These are phyloP conservation scores for Coemansia sp. DNA, from an alignment of 371 early-diverging fungal genomes.

Conservation along the genomic window DNA sequence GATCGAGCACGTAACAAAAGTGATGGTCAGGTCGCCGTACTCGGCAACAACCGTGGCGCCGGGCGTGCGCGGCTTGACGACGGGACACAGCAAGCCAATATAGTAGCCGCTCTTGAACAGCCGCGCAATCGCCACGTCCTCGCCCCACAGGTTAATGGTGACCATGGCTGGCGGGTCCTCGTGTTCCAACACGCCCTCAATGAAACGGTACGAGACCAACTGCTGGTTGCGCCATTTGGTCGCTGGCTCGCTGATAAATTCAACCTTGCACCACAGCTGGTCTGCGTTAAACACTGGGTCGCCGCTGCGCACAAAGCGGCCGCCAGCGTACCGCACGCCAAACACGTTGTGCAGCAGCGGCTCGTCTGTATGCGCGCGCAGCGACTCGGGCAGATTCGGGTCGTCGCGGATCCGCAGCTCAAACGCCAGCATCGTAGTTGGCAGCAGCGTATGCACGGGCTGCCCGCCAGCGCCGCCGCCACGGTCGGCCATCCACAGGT, in stretches of 20 bases:
- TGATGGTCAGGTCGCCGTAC: constrained; percentile 36
- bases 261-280: constrained; percentile 45
- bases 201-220: neutral
- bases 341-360: constrained; percentile 23
- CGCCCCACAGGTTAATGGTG: constrained; percentile 24
- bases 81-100: constrained; percentile 39
- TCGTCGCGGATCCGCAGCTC: constrained; percentile 33
- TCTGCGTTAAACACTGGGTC: constrained; percentile 34
- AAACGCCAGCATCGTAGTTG: constrained; percentile 36
- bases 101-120: constrained; percentile 29
- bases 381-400: constrained; percentile 3
- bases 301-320: constrained; percentile 8
- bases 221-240: neutral
- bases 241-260: neutral
- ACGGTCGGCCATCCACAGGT: constrained; percentile 23
- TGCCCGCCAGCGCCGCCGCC: constrained; percentile 18
- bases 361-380: constrained; percentile 30
- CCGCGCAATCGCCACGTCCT: constrained; percentile 19
- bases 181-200: constrained; percentile 28
- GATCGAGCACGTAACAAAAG: constrained; percentile 18
- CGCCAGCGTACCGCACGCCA: constrained; percentile 23
- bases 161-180: constrained; percentile 11
- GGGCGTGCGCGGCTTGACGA: neutral
- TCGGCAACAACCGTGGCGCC: constrained; percentile 4
- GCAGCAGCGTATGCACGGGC: constrained; percentile 27